Evolutionary conservation across 805 yeast genomes (phyloP), one percentile per base, ranked within the genome.

Genomic region (Zygosaccharomyces siamensis): DNA sequence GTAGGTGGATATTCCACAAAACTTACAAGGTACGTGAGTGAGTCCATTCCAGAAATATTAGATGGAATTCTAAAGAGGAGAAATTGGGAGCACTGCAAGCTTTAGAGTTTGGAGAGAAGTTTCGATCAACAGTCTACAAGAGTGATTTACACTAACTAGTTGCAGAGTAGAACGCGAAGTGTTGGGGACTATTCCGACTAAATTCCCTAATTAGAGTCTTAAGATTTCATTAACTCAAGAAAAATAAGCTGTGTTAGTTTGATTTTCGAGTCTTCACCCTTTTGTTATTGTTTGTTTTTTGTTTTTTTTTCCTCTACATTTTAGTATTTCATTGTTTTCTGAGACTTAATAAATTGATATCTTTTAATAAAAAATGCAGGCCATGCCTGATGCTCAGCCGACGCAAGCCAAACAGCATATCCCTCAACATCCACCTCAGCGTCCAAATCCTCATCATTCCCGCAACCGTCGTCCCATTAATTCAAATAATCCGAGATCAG

Each of bases 331-430:
- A 33, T 18, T 18, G 18, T n/a, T 21, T 41, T 30, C 26, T n/a
- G 35, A 27, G n/a, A 41, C 26, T 7, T n/a, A 11, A 11, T 10
- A 18, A 20, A 41, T n/a, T 16, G 20, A 36, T 21, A 10, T 30
- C 36, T 8, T 30, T 41, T 14, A 10, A 41, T 14, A 16, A 10
- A 41, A 20, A 41, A 41, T 41, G 44, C 44, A 41, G 37, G 44
- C 36, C 37, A 41, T 41, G 44, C 37, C 44, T 30, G 44, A 41
- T 41, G 44, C 33, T 18, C 36, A 41, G 14, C 44, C 44, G 36
- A 41, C 30, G 8, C 44, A 27, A 27, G 20, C 30, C 21, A 41
- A 28, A 28, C 36, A 41, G 18, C 44, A 41, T 20, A 37, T n/a
- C 3, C 35, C 32, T 41, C 37, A 33, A 14, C 21, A 20, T 33